Base-by-base conservation (phyloP, 2,329 filamentous ascomycete genomes). In the Trichoderma hamatum region DNA sequence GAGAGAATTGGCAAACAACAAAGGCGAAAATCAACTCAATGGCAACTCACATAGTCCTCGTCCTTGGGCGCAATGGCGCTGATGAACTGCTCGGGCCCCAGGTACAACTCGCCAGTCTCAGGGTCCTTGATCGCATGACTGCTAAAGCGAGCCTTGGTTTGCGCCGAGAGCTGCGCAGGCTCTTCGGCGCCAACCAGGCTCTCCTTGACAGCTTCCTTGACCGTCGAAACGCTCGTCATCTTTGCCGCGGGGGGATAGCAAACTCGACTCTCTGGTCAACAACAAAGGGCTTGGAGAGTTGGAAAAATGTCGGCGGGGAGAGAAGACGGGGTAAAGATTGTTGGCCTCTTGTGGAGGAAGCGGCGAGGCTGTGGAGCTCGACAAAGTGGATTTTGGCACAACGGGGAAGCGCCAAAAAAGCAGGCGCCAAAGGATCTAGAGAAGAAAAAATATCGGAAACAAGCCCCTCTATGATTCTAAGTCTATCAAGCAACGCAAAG, bases 51-150 rank as follows among this genome's bases (percentile, higher is more conserved):
- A 82, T 96, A 98, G 83, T 98, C 94, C 81, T 97, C 93, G 70
- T 89, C 85, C 59, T 87, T 86, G 5, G 96, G 96, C 74, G 93
- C 94, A 82, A 99, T 89, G 32, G 95, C 95, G 76, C 94, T 86
- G 75, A 97, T 89, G 80, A 99, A 99, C 78, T 96, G 88, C n/a
- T 94, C 88, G 71, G 91, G 88, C 56, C 87, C 89, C 88, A 99
- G 92, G 77, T 87, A 93, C 68, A 89, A 84, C 76, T 97, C 93
- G 69, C 92, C 94, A 11, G 89, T 86, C 74, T 89, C 85, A 70
- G 90, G 84, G 76, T 97, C 93, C 79, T 90, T 91, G 76, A 86
- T 82, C 51, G 96, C 93, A 83, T 94, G 85, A 77, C 87, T 87
- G 74, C 89, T 81, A 81, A 98, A 99, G 71, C 89, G 89, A 69